Conservation (phyloP, 495 filamentous ascomycete genomes). For the Cercophora scortea region DNA sequence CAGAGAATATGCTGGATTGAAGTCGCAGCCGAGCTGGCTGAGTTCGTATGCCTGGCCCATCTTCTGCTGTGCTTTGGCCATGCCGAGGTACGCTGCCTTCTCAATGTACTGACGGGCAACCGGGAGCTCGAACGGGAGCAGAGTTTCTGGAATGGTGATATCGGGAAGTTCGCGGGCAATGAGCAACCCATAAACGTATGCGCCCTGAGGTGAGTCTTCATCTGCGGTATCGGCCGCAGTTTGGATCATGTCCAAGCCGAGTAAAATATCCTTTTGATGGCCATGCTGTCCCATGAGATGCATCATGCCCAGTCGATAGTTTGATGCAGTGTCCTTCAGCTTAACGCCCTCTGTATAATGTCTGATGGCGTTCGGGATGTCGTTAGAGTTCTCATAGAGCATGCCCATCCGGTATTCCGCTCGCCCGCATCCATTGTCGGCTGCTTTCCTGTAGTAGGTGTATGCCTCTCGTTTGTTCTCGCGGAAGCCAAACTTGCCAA, state of each 20-base stretch:
- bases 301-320: constrained; percentile 97
- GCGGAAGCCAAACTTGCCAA: constrained; percentile 86
- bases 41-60: constrained; percentile 96
- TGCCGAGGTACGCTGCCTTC: constrained; percentile 92
- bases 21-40: constrained; percentile 87
- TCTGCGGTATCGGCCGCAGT: constrained; percentile 81
- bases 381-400: constrained; percentile 92
- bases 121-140: constrained; percentile 65
- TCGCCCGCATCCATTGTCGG: constrained; percentile 82
- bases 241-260: constrained; percentile 73
- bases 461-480: constrained; percentile 94
- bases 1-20: constrained; percentile 82
- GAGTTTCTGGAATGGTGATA: constrained; percentile 64
- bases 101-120: constrained; percentile 84
- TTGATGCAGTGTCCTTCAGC: constrained; percentile 80
- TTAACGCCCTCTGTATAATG: constrained; percentile 79
- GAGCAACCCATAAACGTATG: constrained; percentile 95
- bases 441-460: constrained; percentile 72
- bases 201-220: constrained; percentile 95
- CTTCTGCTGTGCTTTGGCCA: constrained; percentile 94
- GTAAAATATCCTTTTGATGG: constrained; percentile 69
- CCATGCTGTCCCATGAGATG: constrained; percentile 88
- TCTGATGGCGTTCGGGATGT: constrained; percentile 78
- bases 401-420: constrained; percentile 97
- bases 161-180: constrained; percentile 83